Percentiles rank a stretch among this genome's conserved stretches.
These are phyloP conservation scores for Epichloe glyceriae DNA, from an alignment of 2,329 filamentous ascomycete genomes.

Conservation along the genomic window DNA sequence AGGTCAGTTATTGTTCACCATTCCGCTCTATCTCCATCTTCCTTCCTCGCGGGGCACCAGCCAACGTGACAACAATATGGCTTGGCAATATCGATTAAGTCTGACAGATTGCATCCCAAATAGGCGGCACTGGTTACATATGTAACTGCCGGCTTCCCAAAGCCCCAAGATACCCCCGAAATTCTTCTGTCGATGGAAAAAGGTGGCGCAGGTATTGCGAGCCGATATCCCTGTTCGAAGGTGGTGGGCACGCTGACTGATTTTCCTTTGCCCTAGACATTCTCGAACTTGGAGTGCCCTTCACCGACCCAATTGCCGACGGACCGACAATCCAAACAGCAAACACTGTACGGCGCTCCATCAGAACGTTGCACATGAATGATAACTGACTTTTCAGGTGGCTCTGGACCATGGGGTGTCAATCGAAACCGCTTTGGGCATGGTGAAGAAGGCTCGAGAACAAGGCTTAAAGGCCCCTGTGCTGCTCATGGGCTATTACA, in stretches of 20 bases:
- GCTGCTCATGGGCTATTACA: conserved; percentile 98
- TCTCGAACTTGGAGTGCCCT: conserved; percentile 90
- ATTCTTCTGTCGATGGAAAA: conserved; percentile 83
- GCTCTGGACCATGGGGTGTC: conserved; percentile 84
- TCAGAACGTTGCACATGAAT: not conserved
- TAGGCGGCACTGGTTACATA: conserved; percentile 85
- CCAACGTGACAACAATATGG: not conserved
- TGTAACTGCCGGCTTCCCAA: conserved; percentile 88
- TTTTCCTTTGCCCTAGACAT: conserved; percentile 44
- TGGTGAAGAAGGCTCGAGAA: conserved; percentile 68
- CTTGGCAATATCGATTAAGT: not conserved
- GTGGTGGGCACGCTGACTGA: not conserved
- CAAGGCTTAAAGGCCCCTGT: conserved; percentile 71
- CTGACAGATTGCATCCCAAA: conserved; percentile 5
- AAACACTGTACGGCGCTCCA: conserved; percentile 53
- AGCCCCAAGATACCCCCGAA: conserved; percentile 65
- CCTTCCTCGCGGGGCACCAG: not conserved
- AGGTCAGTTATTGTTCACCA: conserved; percentile 33
- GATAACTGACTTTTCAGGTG: conserved; percentile 23
- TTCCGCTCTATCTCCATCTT: conserved; percentile 7
- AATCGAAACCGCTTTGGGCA: conserved; percentile 63
- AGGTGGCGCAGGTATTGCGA: conserved; percentile 65
- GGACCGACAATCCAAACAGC: conserved; percentile 93
- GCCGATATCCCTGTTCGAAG: not conserved
- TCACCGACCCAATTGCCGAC: conserved; percentile 96